Base-by-base conservation (phyloP, 2,329 filamentous ascomycete genomes). In the Amylocarpus encephaloides region DNA sequence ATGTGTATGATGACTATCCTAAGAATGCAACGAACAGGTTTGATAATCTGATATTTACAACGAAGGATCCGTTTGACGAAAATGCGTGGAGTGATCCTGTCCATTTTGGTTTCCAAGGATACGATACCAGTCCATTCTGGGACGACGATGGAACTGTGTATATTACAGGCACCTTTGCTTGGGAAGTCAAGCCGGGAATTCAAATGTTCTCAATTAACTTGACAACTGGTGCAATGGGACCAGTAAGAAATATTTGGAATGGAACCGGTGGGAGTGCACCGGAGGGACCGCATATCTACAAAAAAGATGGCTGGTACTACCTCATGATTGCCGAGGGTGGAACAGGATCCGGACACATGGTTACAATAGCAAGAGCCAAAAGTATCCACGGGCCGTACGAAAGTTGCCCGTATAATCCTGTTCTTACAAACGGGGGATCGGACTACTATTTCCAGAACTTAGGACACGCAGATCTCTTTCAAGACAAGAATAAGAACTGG, bases 381-480 rank as follows among this genome's bases (percentile, higher is more conserved):
- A 64, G 52, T 22, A 61, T 76, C 22, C 59, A 56, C 11, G 75
- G 73, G 0, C 74, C 74, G 0, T 77, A 73, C 43, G 70, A 73
- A 48, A 57, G 65, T 1, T 67, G 70, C 38, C 65, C 68, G 0
- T 45, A 56, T 0, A 76, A 78, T 52, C 75, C 75, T 0, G 66
- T 76, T 0, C 59, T 78, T 3, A 74, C 70, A 0, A 72, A 71
- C 12, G 67, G 66, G 9, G 72, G 73, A 36, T 73, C 71, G 0
- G 68, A 66, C 9, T 65, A 59, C 16, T 73, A 71, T 46, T 74
- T 59, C 66, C 77, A 80, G 55, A 76, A 76, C 1, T 72, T 79
- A 0, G 78, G 78, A 0, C 79, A 82, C 47, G 73, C 75, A 0
- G 78, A 82, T 53, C 53, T 81, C 2, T 80, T 82, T 52, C 71